phyloP scores from a whole-genome alignment of 176 grass and related monocot genomes.

The Bonia amplexicaulis region DNA sequence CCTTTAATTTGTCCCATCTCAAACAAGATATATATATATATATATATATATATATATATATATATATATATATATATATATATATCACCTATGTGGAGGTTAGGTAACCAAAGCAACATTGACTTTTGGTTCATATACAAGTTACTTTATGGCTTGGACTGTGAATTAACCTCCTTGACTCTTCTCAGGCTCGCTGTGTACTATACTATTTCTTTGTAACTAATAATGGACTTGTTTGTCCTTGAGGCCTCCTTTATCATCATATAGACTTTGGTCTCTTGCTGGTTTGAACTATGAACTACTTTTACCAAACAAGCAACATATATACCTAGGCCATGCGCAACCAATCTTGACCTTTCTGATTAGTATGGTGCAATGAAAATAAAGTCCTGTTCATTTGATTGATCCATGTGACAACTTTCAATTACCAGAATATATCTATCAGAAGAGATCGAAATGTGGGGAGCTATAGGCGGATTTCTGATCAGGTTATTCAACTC shows the following conservation, averaged over 20 bases:
- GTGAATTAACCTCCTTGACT: slow-evolving; percentile 22
- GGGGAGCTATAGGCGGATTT: background rate
- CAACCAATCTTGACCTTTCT: background rate
- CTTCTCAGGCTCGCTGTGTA: slow-evolving; percentile 15
- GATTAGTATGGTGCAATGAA: background rate
- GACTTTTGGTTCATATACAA: slow-evolving; percentile 33
- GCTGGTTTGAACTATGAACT: background rate
- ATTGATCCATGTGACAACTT: background rate
- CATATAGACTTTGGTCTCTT: background rate
- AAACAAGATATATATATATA: no score
- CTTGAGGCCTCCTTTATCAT: background rate
- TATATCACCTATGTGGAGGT: slow-evolving; percentile 25
- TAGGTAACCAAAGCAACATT: slow-evolving; percentile 46
- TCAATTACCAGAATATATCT: background rate
- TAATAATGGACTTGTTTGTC: slow-evolving; percentile 14
- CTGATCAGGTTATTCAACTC: background rate
- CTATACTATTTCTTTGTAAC: slow-evolving; percentile 9
- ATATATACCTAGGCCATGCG: background rate
- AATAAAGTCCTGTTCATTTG: background rate
- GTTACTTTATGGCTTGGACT: slow-evolving; percentile 21
- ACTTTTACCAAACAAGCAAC: slow-evolving; percentile 16
- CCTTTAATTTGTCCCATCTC: slow-evolving; percentile 35
- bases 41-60: no score
- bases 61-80: no score
- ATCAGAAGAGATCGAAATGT: background rate